Evolutionary conservation across 2,329 filamentous ascomycete genomes (phyloP), one percentile per base, ranked within the genome.

Genomic region (Pseudophaeomoniella oleicola): DNA sequence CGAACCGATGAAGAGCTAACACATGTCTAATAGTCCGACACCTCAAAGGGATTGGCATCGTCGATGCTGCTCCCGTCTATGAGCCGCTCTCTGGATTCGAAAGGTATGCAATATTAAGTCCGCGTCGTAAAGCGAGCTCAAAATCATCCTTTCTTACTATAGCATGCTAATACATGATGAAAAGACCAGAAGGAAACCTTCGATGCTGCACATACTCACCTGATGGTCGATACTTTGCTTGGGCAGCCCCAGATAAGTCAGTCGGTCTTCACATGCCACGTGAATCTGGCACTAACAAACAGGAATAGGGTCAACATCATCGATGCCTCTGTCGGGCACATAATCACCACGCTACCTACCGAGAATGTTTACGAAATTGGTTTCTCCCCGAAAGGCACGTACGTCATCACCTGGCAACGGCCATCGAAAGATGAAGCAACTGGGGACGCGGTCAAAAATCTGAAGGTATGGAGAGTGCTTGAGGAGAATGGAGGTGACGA

Each of bases 171-270:
- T 31, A 19, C 29, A 29, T 35, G 29, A 31, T 6, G 35, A 41
- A 58, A 51, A 85, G 81, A 64, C 87, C 88, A 43, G 83, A 94
- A 70, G 88, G 87, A 56, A 94, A 88, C 65, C 74, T 93, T 54
- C 81, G 90, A 60, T 96, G 86, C 67, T 92, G 82, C 69, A 76
- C 77, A 53, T 98, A 98, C 69, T 96, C 90, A 44, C 82, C 86
- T 40, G 93, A 90, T 62, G 88, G 90, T 57, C 83, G 82, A 56
- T 98, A 87, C 68, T 92, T 94, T 63, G 87, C 86, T 45, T 98
- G 84, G 81, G 87, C 88, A 47, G 83, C 84, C 44, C 81, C 78
- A 44, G 85, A 94, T 51, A 64, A 68, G 73, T 75, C 64, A 45
- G 65, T 49, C 35, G 15, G 16, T 16, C 16, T 31, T 34, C 38